Conservation (phyloP, 2,329 filamentous ascomycete species). For the Fusarium nurragi region DNA sequence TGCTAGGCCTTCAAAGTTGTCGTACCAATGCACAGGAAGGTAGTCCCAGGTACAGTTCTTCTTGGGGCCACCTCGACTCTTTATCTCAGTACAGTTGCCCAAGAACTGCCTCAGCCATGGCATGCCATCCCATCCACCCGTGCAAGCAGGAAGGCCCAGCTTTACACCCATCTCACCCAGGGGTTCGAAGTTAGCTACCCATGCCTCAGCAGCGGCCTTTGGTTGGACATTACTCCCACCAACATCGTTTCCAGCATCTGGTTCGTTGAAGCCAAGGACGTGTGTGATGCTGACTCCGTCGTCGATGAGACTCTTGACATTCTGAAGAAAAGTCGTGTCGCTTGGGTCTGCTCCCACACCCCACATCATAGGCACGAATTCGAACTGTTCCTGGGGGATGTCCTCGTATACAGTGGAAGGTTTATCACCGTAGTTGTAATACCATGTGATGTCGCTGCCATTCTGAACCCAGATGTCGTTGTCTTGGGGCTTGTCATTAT, state of each 20-base stretch:
- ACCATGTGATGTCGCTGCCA: slow-evolving; percentile 76
- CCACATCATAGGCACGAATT: slow-evolving; percentile 87
- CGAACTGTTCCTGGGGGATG: slow-evolving; percentile 64
- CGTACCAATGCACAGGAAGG: slow-evolving; percentile 73
- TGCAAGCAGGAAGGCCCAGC: slow-evolving; percentile 76
- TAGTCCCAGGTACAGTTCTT: slow-evolving; percentile 71
- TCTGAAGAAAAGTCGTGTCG: slow-evolving; percentile 68
- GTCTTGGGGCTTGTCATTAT: slow-evolving; percentile 64
- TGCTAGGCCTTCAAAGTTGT: slow-evolving; percentile 73
- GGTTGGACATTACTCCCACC: slow-evolving; percentile 73
- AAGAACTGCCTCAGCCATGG: slow-evolving; percentile 75
- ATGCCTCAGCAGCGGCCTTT: slow-evolving; percentile 69
- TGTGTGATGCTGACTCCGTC: slow-evolving; percentile 68
- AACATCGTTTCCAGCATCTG: slow-evolving; percentile 64
- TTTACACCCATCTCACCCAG: slow-evolving; percentile 71
- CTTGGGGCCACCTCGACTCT: slow-evolving; percentile 54
- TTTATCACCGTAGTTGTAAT: slow-evolving; percentile 78
- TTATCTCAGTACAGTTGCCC: slow-evolving; percentile 67
- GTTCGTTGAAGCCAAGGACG: slow-evolving; percentile 83
- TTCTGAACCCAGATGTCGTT: slow-evolving; percentile 70
- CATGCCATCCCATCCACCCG: slow-evolving; percentile 67
- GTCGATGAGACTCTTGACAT: slow-evolving; percentile 64
- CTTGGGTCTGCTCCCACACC: slow-evolving; percentile 61
- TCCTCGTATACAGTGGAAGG: slow-evolving; percentile 64
- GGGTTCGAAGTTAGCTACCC: slow-evolving; percentile 77